Conservation (phyloP, 148 eudicot species). For the Dianthus caryophyllus region DNA sequence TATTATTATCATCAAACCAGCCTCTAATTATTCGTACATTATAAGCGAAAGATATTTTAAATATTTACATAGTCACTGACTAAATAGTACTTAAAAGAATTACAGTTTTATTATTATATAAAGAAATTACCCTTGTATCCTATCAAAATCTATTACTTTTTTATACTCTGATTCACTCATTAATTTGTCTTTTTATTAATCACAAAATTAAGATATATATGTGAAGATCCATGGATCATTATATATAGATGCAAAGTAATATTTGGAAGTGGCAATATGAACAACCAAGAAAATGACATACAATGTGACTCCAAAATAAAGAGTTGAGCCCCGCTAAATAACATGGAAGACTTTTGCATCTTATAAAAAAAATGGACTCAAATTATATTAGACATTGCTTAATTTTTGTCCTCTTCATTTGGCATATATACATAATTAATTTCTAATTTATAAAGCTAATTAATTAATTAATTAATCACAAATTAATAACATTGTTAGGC, state of each 20-base stretch:
- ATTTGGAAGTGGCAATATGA: conserved; percentile 16
- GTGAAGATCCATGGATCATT: too few species aligned
- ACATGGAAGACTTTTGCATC: conserved; percentile 27
- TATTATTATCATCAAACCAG: too few species aligned
- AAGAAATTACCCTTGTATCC: too few species aligned
- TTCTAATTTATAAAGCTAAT: neutral
- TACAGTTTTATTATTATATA: too few species aligned
- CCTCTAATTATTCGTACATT: too few species aligned
- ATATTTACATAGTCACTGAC: too few species aligned
- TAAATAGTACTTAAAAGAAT: too few species aligned
- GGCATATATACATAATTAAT: conserved; percentile 6
- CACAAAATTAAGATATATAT: too few species aligned
- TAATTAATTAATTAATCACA: neutral
- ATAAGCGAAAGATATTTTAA: too few species aligned
- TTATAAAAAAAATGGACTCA: neutral
- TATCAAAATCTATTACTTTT: too few species aligned
- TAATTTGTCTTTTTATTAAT: too few species aligned
- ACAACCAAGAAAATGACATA: conserved; percentile 21
- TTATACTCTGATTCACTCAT: too few species aligned
- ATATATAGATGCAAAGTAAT: conserved; percentile 11
- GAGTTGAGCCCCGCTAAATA: conserved; percentile 30
- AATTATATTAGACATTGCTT: conserved; percentile 10
- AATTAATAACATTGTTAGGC: conserved; percentile 11
- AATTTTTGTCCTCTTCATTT: conserved; percentile 30
- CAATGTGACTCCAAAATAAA: conserved; percentile 25